Conservation (phyloP, 371 early-diverging fungal species). For the Syncephalastrum racemosum region DNA sequence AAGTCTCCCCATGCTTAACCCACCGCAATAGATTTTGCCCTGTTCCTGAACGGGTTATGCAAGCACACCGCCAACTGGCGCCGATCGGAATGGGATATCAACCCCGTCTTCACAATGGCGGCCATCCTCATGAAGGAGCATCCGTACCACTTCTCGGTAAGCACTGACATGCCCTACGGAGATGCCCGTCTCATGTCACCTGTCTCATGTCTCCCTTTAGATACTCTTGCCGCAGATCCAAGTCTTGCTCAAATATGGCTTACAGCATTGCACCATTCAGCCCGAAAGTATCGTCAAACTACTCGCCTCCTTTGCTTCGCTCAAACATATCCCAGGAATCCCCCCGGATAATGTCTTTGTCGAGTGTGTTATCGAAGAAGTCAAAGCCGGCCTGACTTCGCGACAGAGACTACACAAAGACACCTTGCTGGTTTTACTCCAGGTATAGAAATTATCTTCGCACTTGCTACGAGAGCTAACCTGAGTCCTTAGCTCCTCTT, state of each 20-base stretch:
- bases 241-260: constrained; percentile 40
- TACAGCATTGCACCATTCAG: constrained; percentile 37
- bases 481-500: constrained; percentile 24
- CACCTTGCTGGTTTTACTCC: constrained; percentile 41
- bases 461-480: too few relatives aligned
- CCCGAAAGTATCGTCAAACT: constrained; percentile 41
- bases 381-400: constrained; percentile 21
- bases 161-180: background rate
- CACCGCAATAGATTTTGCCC: constrained; percentile 35
- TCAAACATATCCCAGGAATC: constrained; percentile 28
- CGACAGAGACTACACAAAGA: constrained; percentile 36
- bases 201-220: constrained; percentile 14
- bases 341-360: constrained; percentile 41
- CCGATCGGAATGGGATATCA: constrained; percentile 55
- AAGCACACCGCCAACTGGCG: constrained; percentile 54
- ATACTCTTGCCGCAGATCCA: constrained; percentile 39
- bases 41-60: constrained; percentile 37
- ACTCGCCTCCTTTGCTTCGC: constrained; percentile 36
- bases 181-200: background rate
- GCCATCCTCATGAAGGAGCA: constrained; percentile 51
- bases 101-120: constrained; percentile 50
- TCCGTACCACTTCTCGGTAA: constrained; percentile 42
- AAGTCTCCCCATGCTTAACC: background rate
- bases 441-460: constrained; percentile 18
- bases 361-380: constrained; percentile 46